These are phyloP conservation scores for Phytophthora boehmeriae DNA, from an alignment of 352 stramenopile species.

Conservation along the genomic window DNA sequence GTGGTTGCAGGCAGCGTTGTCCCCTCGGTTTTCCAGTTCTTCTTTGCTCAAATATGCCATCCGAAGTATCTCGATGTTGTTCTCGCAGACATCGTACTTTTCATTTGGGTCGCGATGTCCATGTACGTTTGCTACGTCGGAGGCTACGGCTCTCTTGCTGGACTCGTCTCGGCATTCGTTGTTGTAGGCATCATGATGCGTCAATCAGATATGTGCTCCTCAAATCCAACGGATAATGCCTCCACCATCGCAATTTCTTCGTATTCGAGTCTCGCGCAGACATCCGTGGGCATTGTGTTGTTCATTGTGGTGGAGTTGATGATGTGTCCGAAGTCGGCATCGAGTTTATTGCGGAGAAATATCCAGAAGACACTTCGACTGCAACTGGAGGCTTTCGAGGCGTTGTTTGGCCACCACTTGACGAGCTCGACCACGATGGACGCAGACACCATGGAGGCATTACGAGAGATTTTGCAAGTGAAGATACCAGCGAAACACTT, in stretches of 20 bases:
- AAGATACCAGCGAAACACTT: constrained; percentile 55
- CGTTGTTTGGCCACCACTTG: constrained; percentile 72
- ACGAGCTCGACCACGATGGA: constrained; percentile 50
- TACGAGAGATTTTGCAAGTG: constrained; percentile 60
- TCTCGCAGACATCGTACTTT: constrained; percentile 50
- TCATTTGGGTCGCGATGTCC: constrained; percentile 59
- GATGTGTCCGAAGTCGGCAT: constrained; percentile 64
- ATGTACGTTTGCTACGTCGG: constrained; percentile 73
- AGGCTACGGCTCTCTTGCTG: constrained; percentile 63
- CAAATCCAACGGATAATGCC: constrained; percentile 32
- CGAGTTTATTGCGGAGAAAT: constrained; percentile 56
- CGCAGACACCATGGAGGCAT: constrained; percentile 44
- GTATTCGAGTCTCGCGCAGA: constrained; percentile 77
- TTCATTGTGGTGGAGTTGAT: constrained; percentile 75
- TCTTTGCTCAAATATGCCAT: constrained; percentile 69
- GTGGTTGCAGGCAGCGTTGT: constrained; percentile 79
- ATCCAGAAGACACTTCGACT: constrained; percentile 70
- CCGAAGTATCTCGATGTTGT: constrained; percentile 37
- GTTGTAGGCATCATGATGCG: constrained; percentile 61
- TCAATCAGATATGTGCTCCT: constrained; percentile 56
- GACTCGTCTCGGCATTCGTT: constrained; percentile 70
- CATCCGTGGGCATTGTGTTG: constrained; percentile 73
- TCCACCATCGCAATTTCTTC: constrained; percentile 59
- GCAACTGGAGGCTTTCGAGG: constrained; percentile 62
- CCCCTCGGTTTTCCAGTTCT: constrained; percentile 82